Percentiles rank a stretch among this genome's conserved stretches.
Evolutionary conservation across 306 rosid genomes (phyloP).

Genomic region (Pyrus pyrifolia): DNA sequence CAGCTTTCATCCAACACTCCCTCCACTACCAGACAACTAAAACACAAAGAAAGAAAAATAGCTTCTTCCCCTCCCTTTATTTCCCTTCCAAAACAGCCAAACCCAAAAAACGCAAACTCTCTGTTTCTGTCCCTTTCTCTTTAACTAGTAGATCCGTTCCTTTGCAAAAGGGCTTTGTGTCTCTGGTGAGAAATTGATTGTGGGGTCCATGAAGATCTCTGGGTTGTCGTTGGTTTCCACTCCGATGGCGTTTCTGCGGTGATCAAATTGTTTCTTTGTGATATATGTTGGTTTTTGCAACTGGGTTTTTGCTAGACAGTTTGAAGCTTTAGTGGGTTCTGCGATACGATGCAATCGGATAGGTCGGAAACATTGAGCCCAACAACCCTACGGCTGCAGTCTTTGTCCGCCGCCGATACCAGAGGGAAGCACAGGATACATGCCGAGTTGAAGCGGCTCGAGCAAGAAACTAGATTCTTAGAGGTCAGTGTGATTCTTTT

Average conservation of each 20-base stretch:
- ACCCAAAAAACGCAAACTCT: neutral
- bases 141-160: conserved; percentile 32
- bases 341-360: conserved; percentile 52
- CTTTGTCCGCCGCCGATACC: conserved; percentile 60
- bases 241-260: conserved; percentile 26
- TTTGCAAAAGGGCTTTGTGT: conserved; percentile 14
- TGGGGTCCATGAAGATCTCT: conserved; percentile 50
- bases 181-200: conserved; percentile 20
- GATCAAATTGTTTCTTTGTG: conserved; percentile 19
- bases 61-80: neutral
- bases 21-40: neutral
- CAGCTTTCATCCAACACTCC: conserved; percentile 30
- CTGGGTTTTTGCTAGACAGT: conserved; percentile 1
- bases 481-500: conserved; percentile 44
- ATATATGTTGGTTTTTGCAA: conserved; percentile 10
- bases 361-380: conserved; percentile 63
- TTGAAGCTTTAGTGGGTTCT: conserved; percentile 16
- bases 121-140: neutral
- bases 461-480: conserved; percentile 83
- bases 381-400: conserved; percentile 54
- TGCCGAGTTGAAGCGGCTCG: conserved; percentile 85
- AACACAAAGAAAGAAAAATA: neutral
- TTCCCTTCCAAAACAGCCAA: conserved; percentile 13
- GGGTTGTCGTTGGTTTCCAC: conserved; percentile 36
- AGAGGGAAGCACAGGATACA: conserved; percentile 92